Percentiles rank a stretch among this genome's conserved stretches.
phyloP scores from a whole-genome alignment of 2,329 filamentous ascomycete genomes.

The Leptodontidium sp. region DNA sequence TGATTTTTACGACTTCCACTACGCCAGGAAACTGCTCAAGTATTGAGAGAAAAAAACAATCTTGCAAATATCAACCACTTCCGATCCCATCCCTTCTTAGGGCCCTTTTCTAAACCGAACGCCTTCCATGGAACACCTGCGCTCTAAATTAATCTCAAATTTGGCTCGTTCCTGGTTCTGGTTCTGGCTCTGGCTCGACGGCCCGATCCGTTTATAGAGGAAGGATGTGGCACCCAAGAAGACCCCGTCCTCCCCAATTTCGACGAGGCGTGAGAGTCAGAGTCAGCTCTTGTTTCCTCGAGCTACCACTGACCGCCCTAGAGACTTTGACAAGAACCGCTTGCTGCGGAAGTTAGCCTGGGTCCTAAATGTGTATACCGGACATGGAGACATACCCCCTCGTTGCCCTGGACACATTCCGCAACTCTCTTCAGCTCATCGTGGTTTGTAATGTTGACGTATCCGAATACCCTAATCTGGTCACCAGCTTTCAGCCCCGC shows the following conservation, averaged over 20 bases:
- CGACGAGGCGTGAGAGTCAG: slow-evolving; percentile 79
- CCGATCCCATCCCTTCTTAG: neutral
- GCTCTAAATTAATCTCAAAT: slow-evolving; percentile 13
- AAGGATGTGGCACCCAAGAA: slow-evolving; percentile 90
- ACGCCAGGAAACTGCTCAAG: neutral
- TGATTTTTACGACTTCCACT: too few species aligned
- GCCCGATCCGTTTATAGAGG: slow-evolving; percentile 62
- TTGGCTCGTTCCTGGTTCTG: neutral
- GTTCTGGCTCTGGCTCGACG: neutral
- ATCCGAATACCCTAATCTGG: slow-evolving; percentile 83
- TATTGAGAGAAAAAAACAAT: neutral
- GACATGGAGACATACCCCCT: slow-evolving; percentile 70
- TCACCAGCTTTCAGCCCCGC: slow-evolving; percentile 86
- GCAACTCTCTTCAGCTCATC: slow-evolving; percentile 85
- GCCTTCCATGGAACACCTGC: slow-evolving; percentile 35
- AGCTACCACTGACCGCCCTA: slow-evolving; percentile 48
- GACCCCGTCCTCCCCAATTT: slow-evolving; percentile 89
- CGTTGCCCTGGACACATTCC: slow-evolving; percentile 88
- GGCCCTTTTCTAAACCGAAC: slow-evolving; percentile 27
- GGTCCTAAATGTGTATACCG: neutral
- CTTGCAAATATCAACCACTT: neutral
- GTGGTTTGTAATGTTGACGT: slow-evolving; percentile 83
- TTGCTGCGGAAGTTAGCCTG: slow-evolving; percentile 58
- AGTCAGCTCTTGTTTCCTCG: slow-evolving; percentile 62
- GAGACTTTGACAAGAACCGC: slow-evolving; percentile 74